Percentiles rank a stretch among this genome's conserved stretches.
phyloP scores from a whole-genome alignment of 2,329 filamentous ascomycete species.

The Albophoma yamanashiensis region DNA sequence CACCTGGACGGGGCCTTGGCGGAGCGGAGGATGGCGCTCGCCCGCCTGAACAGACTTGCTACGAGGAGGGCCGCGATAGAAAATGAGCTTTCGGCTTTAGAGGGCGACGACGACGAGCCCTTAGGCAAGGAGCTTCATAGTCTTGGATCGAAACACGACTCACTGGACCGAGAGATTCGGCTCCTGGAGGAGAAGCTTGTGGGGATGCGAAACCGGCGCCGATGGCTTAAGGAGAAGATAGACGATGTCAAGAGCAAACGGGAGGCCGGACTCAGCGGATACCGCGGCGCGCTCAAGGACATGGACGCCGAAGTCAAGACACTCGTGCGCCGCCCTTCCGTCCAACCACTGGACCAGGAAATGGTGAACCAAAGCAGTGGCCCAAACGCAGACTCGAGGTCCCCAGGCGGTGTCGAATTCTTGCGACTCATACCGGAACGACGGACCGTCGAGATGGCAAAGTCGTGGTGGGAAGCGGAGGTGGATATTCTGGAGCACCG shows the following conservation, averaged over 20 bases:
- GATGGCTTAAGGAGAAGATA: constrained; percentile 49
- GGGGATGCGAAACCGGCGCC: constrained; percentile 47
- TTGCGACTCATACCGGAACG: constrained; percentile 50
- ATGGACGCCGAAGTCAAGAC: constrained; percentile 51
- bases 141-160: constrained; percentile 43
- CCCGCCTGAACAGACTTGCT: constrained; percentile 42
- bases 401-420: constrained; percentile 40
- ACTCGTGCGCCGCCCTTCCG: constrained; percentile 48
- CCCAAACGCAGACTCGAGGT: constrained; percentile 9
- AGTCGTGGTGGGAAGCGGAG: constrained; percentile 59
- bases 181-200: constrained; percentile 54
- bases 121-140: constrained; percentile 48
- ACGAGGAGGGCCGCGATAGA: constrained; percentile 38
- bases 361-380: constrained; percentile 18
- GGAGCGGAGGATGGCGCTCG: constrained; percentile 45
- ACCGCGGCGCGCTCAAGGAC: constrained; percentile 54
- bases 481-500: constrained; percentile 42
- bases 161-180: constrained; percentile 51
- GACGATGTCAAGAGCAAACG: constrained; percentile 52
- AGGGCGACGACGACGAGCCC: constrained; percentile 45
- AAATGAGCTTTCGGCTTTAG: constrained; percentile 41
- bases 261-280: constrained; percentile 63
- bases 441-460: constrained; percentile 60
- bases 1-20: constrained; percentile 46
- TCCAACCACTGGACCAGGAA: constrained; percentile 40